Conservation (phyloP, 2,329 filamentous ascomycete genomes). For the Fusarium sp. region DNA sequence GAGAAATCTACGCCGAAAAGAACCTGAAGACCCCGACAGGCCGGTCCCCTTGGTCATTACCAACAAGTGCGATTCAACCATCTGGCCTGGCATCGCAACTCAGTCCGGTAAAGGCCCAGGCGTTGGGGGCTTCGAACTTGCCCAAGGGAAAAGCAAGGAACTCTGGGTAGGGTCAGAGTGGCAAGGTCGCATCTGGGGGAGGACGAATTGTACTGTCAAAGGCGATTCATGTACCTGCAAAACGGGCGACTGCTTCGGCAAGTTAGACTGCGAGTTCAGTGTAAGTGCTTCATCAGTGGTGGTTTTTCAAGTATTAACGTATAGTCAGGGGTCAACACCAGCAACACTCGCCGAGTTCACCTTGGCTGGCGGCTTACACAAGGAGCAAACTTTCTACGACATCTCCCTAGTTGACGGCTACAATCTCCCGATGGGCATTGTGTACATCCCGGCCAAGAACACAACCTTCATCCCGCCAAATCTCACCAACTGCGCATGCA, state of each 20-base stretch:
- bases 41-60: constrained; percentile 73
- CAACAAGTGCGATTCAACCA: constrained; percentile 77
- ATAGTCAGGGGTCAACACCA: constrained; percentile 74
- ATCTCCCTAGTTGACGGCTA: constrained; percentile 89
- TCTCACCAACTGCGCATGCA: constrained; percentile 80
- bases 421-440: constrained; percentile 78
- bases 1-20: constrained; percentile 34
- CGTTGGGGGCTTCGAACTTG: constrained; percentile 76
- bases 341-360: constrained; percentile 86
- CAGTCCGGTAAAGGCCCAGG: constrained; percentile 77
- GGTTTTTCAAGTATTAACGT: constrained; percentile 8
- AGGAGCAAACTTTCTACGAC: constrained; percentile 81
- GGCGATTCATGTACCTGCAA: constrained; percentile 74
- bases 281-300: constrained; percentile 59
- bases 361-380: constrained; percentile 71
- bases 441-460: constrained; percentile 71
- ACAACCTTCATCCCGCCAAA: constrained; percentile 78
- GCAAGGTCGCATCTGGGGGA: constrained; percentile 85
- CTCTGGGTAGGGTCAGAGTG: constrained; percentile 79
- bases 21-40: constrained; percentile 43
- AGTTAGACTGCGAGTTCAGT: constrained; percentile 75
- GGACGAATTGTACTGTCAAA: constrained; percentile 86
- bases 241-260: constrained; percentile 82
- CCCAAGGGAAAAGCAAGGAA: constrained; percentile 66
- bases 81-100: constrained; percentile 83